These are phyloP conservation scores for Meripilus lineatus DNA, from an alignment of 1,284 basidiomycete species.

Conservation along the genomic window DNA sequence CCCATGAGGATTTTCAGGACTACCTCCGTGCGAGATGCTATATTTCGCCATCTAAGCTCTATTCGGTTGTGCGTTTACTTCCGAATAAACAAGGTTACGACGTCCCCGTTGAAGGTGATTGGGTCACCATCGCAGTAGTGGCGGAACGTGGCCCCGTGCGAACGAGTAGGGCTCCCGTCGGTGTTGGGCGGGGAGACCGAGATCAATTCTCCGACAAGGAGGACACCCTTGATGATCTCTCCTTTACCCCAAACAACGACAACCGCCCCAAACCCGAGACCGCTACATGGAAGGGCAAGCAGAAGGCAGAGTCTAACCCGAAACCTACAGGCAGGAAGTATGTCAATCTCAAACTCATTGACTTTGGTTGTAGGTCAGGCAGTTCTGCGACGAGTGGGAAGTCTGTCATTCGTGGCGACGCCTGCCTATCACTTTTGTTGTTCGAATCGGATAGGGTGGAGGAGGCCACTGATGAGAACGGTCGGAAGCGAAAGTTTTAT, in stretches of 20 bases:
- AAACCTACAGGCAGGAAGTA: conserved; percentile 72
- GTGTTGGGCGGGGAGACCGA: conserved; percentile 44
- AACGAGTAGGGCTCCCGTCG: conserved; percentile 60
- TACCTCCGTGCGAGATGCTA: conserved; percentile 83
- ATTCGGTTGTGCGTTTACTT: conserved; percentile 76
- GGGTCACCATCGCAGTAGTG: conserved; percentile 86
- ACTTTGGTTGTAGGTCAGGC: conserved; percentile 60
- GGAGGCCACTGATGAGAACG: conserved; percentile 36
- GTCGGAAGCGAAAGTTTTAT: conserved; percentile 60
- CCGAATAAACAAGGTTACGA: conserved; percentile 83
- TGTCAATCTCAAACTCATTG: conserved; percentile 82
- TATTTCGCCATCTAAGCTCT: conserved; percentile 82
- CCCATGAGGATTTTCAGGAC: conserved; percentile 79
- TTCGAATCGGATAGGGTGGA: conserved; percentile 79
- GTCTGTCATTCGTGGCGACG: conserved; percentile 70
- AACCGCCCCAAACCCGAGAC: conserved; percentile 16
- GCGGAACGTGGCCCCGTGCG: conserved; percentile 78
- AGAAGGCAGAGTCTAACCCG: conserved; percentile 26
- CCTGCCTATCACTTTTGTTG: conserved; percentile 75
- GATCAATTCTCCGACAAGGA: conserved; percentile 29
- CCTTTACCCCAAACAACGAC: conserved; percentile 7
- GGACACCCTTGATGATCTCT: conserved; percentile 21
- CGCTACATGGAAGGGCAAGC: conserved; percentile 31
- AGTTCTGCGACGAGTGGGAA: conserved; percentile 50
- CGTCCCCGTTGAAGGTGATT: conserved; percentile 88